These are phyloP conservation scores for Dujonia santamariae DNA, from an alignment of 1,139 yeast genomes.

Conservation along the genomic window DNA sequence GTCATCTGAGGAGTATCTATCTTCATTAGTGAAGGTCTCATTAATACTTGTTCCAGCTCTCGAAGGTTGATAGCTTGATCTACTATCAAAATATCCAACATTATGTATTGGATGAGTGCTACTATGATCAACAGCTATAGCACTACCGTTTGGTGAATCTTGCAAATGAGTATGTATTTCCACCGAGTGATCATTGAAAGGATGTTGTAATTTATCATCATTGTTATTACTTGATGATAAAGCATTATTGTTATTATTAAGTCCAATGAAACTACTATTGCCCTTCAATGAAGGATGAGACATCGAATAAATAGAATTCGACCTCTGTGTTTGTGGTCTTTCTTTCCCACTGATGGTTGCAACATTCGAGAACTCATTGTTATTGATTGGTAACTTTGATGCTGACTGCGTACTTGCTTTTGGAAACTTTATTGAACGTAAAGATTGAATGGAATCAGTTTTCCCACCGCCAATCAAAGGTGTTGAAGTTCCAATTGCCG, in stretches of 20 bases:
- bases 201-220: not conserved
- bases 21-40: conserved; percentile 8
- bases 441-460: conserved; percentile 7
- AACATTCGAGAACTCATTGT: conserved; percentile 5
- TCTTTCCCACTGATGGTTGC: conserved; percentile 9
- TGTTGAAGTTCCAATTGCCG: conserved; percentile 4
- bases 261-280: not conserved
- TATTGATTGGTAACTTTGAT: conserved; percentile 1
- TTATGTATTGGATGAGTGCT: conserved; percentile 1
- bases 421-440: conserved; percentile 6
- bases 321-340: conserved; percentile 9
- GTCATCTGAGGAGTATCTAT: conserved; percentile 8
- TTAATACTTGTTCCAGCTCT: conserved; percentile 7
- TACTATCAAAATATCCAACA: conserved; percentile 6
- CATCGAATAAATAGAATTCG: conserved; percentile 9
- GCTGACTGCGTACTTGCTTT: not conserved
- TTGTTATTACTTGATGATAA: not conserved
- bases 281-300: conserved; percentile 6
- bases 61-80: conserved; percentile 6
- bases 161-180: conserved; percentile 1
- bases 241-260: not conserved
- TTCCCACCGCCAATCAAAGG: conserved; percentile 3
- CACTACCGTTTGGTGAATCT: conserved; percentile 8
- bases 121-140: not conserved
- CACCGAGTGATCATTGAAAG: conserved; percentile 1